Base-by-base conservation (phyloP, 305 asterid genomes). In the Solanum chacoense region DNA sequence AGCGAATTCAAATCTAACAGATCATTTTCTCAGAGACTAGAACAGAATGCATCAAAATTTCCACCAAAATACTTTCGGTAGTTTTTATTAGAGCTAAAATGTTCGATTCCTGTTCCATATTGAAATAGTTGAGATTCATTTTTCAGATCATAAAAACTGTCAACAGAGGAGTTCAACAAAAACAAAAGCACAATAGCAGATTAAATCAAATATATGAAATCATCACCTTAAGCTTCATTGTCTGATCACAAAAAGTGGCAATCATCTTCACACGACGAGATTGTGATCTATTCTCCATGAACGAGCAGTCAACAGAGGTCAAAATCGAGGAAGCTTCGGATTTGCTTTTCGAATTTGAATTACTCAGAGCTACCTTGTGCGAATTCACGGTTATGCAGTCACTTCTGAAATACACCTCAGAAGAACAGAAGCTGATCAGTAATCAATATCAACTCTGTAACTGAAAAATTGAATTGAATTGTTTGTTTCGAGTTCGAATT, bases 181-280 rank as follows among this genome's bases (percentile, higher is more conserved):
- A 50, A 65, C 67, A 34, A 26, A 26, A 83, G 14, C 80, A 71
- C n/a, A 29, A 14, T 42, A 59, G 55, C 18, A 42, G 67, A 8
- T 7, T 24, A 80, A 29, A 26, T 4, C 12, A 11, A 8, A 2
- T 10, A 26, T 5, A 84, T 42, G 34, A 89, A 90, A 2, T 86
- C 34, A 37, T 89, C 87, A 94, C 98, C 96, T 93, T 92, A 86
- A 94, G 91, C 88, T 90, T 94, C 91, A 93, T 89, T 77, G 34
- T 20, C 35, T 40, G 67, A 50, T 83, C 69, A 9, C 88, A 18
- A 45, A 32, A 87, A 6, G 84, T 87, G 8, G 91, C 89, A 42
- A 90, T 89, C 88, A 92, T 91, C 78, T 50, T 50, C 65, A 16
- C 0, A 0, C 8, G n/a, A 16, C 63, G 63, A 16, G 63, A 50